These are phyloP conservation scores for Tulasnella sp. DNA, from an alignment of 768 basidiomycete genomes.

Conservation along the genomic window DNA sequence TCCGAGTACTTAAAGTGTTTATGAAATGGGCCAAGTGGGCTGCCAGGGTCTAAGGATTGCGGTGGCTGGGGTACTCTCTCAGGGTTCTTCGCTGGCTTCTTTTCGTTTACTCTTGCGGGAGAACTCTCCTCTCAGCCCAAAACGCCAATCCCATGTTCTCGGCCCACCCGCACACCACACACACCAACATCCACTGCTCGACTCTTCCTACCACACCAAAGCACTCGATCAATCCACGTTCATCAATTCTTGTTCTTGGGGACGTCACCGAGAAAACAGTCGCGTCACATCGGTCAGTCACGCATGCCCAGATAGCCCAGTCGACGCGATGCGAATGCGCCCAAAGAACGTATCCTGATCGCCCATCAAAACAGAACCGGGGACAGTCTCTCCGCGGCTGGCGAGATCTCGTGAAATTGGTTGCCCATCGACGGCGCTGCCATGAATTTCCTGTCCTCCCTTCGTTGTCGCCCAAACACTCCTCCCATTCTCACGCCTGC, in stretches of 20 bases:
- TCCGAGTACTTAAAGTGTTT: background rate
- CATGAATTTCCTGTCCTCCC: background rate
- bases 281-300: no score
- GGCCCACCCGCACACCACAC: background rate
- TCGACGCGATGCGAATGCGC: background rate
- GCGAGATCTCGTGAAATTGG: no score
- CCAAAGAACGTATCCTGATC: background rate
- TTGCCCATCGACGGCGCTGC: no score
- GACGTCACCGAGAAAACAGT: no score
- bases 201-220: no score
- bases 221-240: no score
- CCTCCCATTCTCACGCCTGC: background rate
- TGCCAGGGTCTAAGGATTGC: background rate
- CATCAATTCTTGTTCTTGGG: no score
- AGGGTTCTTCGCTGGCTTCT: background rate
- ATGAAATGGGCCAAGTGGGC: constrained; percentile 1
- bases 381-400: no score
- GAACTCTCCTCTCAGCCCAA: background rate
- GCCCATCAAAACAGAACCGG: background rate
- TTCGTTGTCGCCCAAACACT: background rate
- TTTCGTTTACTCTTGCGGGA: background rate
- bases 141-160: background rate
- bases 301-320: background rate
- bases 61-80: background rate
- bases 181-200: background rate